Conservation (phyloP, 2,329 filamentous ascomycete species). For the Rugonectria rugulosa region DNA sequence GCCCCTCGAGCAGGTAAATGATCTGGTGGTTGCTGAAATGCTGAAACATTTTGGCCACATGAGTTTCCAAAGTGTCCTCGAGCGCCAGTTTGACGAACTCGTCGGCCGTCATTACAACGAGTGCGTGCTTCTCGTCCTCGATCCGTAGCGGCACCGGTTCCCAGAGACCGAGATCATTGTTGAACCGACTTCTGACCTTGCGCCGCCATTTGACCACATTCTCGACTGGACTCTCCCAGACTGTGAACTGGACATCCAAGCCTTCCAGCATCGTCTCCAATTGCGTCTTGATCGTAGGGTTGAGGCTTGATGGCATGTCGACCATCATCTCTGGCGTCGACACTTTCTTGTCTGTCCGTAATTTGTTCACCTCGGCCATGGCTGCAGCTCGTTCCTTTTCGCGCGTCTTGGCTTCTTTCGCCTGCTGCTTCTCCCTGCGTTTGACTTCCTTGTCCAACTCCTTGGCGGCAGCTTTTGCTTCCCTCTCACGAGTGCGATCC, state of each 20-base stretch:
- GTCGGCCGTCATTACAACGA: constrained; percentile 68
- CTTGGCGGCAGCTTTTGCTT: constrained; percentile 56
- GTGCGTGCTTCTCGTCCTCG: constrained; percentile 65
- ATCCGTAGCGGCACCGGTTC: constrained; percentile 64
- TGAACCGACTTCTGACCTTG: constrained; percentile 69
- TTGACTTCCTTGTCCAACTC: constrained; percentile 64
- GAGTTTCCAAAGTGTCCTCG: constrained; percentile 61
- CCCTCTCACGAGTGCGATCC: constrained; percentile 50
- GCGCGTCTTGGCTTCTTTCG: constrained; percentile 66
- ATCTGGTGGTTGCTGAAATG: constrained; percentile 61
- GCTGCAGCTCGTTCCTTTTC: constrained; percentile 72
- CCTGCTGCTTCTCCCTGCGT: constrained; percentile 63
- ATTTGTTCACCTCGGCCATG: constrained; percentile 76
- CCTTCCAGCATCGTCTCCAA: constrained; percentile 59
- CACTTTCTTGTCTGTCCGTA: constrained; percentile 75
- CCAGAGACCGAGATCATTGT: constrained; percentile 68
- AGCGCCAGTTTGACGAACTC: constrained; percentile 71
- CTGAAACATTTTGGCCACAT: constrained; percentile 63
- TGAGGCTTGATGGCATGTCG: constrained; percentile 67
- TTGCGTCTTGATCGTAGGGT: constrained; percentile 54
- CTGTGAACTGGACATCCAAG: constrained; percentile 55
- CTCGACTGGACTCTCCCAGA: constrained; percentile 55
- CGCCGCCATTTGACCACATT: constrained; percentile 73
- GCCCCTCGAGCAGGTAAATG: constrained; percentile 77
- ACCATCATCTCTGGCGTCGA: constrained; percentile 81